Percentiles rank a stretch among this genome's conserved stretches.
Evolutionary conservation across 1,284 basidiomycete genomes (phyloP).

Genomic region (Afroboletus lepidellus): DNA sequence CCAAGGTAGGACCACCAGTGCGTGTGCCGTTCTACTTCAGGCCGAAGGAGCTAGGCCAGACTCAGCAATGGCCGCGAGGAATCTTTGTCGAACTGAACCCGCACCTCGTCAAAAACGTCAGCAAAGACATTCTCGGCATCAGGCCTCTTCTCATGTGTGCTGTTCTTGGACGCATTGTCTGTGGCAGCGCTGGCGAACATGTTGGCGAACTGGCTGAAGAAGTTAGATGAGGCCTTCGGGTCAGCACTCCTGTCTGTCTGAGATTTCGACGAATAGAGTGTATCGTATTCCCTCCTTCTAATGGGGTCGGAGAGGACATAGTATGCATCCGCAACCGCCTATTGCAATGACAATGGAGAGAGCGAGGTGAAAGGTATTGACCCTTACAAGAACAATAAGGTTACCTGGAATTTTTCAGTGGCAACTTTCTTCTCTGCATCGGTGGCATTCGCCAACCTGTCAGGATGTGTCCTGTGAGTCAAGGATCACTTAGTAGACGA

Average conservation of each 20-base stretch:
- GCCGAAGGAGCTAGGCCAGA: conserved; percentile 59
- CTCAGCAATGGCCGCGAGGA: conserved; percentile 11
- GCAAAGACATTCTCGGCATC: conserved; percentile 82
- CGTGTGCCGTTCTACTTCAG: conserved; percentile 67
- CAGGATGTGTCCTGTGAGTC: conserved; percentile 77
- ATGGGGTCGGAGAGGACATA: conserved; percentile 88
- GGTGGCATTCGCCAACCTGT: conserved; percentile 77
- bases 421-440: conserved; percentile 68
- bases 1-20: conserved; percentile 82
- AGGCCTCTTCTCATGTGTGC: conserved; percentile 50
- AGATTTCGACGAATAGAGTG: conserved; percentile 55
- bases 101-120: conserved; percentile 87
- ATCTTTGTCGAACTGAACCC: conserved; percentile 7
- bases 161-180: conserved; percentile 31
- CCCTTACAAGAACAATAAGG: not conserved
- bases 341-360: conserved; percentile 2
- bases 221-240: conserved; percentile 67
- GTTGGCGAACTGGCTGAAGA: conserved; percentile 75
- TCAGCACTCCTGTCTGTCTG: conserved; percentile 53
- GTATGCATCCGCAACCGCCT: conserved; percentile 94
- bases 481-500: conserved; percentile 7
- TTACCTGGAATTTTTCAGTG: conserved; percentile 82
- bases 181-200: conserved; percentile 54
- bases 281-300: conserved; percentile 81
- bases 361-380: not conserved